Evolutionary conservation across 1,284 basidiomycete species (phyloP).

Genomic region (Rhodotorula sp.): DNA sequence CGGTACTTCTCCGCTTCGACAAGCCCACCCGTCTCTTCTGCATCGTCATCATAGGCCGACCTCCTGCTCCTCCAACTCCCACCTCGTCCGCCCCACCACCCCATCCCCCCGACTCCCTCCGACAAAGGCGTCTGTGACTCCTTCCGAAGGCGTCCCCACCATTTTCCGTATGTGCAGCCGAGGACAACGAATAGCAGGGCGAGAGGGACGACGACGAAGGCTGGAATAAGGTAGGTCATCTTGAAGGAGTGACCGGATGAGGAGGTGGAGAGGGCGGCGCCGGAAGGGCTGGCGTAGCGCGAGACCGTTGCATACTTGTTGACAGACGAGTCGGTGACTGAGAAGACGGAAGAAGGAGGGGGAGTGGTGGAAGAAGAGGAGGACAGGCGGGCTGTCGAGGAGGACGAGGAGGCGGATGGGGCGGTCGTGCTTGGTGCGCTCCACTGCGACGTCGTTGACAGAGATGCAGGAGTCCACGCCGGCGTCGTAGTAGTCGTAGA

Average conservation of each 20-base stretch:
- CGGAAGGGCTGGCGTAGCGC: not conserved
- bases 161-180: conserved; percentile 26
- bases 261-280: conserved; percentile 1
- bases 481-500: not conserved
- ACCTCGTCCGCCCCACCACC: conserved; percentile 4
- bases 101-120: not conserved
- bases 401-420: not conserved
- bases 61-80: conserved; percentile 6
- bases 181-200: conserved; percentile 13
- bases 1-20: conserved; percentile 16
- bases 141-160: conserved; percentile 16
- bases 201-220: conserved; percentile 34
- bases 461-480: not conserved
- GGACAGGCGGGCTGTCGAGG: not conserved
- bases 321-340: not conserved
- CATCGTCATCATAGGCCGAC: not conserved
- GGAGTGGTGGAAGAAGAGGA: not conserved
- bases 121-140: not conserved
- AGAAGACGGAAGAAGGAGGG: not conserved
- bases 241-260: conserved; percentile 15
- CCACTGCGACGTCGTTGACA: not conserved
- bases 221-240: conserved; percentile 34
- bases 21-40: conserved; percentile 26
- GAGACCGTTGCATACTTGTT: conserved; percentile 1
- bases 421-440: conserved; percentile 3